Conservation (phyloP, 2,329 filamentous ascomycete species). For the Orbilia blumenaviensis region DNA sequence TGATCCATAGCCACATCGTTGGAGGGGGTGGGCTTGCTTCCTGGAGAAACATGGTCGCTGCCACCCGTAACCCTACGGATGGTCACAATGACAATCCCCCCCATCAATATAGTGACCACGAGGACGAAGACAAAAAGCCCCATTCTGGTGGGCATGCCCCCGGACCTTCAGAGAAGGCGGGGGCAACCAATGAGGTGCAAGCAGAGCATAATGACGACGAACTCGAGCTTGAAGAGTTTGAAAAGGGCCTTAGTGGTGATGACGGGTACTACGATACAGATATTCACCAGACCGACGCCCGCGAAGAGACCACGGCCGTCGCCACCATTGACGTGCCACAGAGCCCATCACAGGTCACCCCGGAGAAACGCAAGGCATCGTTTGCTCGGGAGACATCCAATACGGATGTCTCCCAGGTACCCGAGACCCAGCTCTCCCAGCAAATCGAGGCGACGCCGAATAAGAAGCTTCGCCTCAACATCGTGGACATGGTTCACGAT, state of each 20-base stretch:
- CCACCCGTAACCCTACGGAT: not conserved
- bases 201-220: conserved; percentile 19
- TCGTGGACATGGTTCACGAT: not conserved
- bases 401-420: conserved; percentile 37
- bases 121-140: not conserved
- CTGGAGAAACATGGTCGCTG: conserved; percentile 15
- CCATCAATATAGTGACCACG: not conserved
- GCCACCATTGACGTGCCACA: conserved; percentile 40
- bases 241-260: conserved; percentile 25
- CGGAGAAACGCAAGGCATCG: not conserved
- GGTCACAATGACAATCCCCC: not conserved
- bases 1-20: conserved; percentile 44
- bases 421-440: conserved; percentile 43
- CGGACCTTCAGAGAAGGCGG: not conserved
- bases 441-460: not conserved
- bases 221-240: conserved; percentile 45
- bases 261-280: conserved; percentile 13
- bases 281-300: not conserved
- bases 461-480: not conserved
- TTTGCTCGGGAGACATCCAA: conserved; percentile 11
- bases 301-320: not conserved
- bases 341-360: conserved; percentile 40
- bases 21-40: conserved; percentile 36
- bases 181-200: not conserved
- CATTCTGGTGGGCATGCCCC: not conserved